Base-by-base conservation (phyloP, 768 basidiomycete species). In the Kwoniella sp. region DNA sequence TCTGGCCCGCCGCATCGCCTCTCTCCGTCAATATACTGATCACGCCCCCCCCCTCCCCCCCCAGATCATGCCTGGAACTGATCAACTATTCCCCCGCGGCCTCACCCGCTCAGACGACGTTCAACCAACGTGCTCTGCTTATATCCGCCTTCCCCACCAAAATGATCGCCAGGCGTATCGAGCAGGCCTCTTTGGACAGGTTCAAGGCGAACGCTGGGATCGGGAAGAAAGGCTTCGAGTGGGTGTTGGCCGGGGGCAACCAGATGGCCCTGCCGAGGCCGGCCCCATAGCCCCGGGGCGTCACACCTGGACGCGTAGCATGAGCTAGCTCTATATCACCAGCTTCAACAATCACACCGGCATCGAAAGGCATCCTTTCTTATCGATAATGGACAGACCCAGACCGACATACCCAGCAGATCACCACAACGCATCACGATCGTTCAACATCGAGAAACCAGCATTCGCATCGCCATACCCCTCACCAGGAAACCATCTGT, bases 181-280 rank as follows among this genome's bases (percentile, higher is more conserved):
- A 96, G 77, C 79, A 78, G 63, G 90, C 87, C 83, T 82, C 90
- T 46, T 83, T 85, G 22, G 84, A 91, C 75, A 81, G 90, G 52
- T 95, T 96, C 62, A 85, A 88, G 73, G 85, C 89, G 71, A 96
- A 96, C 68, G 92, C 92, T 2, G 86, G 86, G 42, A 76, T 86
- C 28, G 92, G 92, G 46, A 88, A 90, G 73, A 76, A 84, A 46
- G 92, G 86, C 20, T 92, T 96, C 74, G 87, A 89, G 37, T 87
- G 89, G 67, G 90, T 96, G 26, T 75, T 95, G 31, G 14, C 43
- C 5, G 50, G 50, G 20, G 50, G 50, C 14, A 39, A 50, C 41
- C 48, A 50, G 22, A 29, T 39, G 15, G 22, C 25, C 28, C 33
- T 50, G 39, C 48, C 48, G 3, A 50, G 48, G 42, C 48, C 48